Conservation (phyloP, 257 asterid genomes). For the Jaltomata sinuosa region DNA sequence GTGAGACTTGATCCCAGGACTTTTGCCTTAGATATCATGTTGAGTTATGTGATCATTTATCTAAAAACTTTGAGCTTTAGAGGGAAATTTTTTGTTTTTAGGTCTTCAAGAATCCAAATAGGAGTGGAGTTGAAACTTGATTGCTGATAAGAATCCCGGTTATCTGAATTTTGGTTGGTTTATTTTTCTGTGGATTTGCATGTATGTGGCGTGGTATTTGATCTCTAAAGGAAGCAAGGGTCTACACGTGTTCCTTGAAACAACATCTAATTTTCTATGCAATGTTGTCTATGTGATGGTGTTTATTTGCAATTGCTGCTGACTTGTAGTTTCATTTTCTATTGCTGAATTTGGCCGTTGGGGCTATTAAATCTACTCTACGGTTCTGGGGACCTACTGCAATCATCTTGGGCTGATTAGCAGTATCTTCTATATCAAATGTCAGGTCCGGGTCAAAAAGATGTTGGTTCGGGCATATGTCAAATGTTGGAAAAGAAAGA, state of each 20-base stretch:
- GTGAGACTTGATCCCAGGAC: neutral
- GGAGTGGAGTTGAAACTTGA: neutral
- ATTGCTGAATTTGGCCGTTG: neutral
- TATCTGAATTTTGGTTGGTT: neutral
- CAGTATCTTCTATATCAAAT: conserved; percentile 5
- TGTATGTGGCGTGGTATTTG: neutral
- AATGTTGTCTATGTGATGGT: neutral
- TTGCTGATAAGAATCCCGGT: neutral
- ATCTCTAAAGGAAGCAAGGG: neutral
- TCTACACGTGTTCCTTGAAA: neutral
- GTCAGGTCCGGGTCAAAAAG: conserved; percentile 55
- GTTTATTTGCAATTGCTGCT: neutral
- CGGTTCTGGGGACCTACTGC: neutral
- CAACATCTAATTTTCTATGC: neutral
- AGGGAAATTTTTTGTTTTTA: neutral
- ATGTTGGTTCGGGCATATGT: conserved; percentile 52
- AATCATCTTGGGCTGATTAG: neutral
- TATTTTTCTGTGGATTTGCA: neutral
- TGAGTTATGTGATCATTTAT: neutral
- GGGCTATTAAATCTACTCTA: neutral
- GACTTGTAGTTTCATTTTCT: neutral
- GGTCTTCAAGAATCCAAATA: neutral
- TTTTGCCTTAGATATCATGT: neutral
- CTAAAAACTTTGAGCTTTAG: neutral
- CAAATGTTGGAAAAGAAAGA: conserved; percentile 92